Evolutionary conservation across 331 rosid species (phyloP).

Genomic region (Ulmus americana): DNA sequence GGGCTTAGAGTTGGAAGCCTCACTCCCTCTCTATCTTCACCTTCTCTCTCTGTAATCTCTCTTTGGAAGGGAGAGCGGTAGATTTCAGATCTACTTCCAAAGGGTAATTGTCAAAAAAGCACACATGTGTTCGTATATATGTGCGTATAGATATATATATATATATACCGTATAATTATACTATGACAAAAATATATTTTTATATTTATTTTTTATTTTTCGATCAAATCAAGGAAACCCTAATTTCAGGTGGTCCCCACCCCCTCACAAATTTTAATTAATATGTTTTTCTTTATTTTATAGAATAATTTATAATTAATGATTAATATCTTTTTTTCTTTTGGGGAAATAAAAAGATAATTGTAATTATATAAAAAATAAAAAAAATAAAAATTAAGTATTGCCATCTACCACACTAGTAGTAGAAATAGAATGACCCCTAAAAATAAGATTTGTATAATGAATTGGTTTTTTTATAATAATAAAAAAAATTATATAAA

Average conservation of each 20-base stretch:
- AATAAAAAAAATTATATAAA: neutral
- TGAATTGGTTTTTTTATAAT: neutral
- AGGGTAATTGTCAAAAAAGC: conserved; percentile 26
- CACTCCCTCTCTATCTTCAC: conserved; percentile 2
- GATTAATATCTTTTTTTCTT: too few species aligned
- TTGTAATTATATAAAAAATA: too few species aligned
- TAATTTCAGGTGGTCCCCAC: neutral
- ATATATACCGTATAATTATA: conserved; percentile 15
- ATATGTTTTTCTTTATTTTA: neutral
- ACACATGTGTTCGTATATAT: neutral
- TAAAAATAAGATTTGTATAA: neutral
- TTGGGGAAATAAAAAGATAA: too few species aligned
- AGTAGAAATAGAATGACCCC: neutral
- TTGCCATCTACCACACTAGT: neutral
- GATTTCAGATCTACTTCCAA: conserved; percentile 38
- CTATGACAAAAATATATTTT: neutral
- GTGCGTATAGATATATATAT: neutral
- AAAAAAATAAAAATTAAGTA: too few species aligned
- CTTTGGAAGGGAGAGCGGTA: conserved; percentile 24
- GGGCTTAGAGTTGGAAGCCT: conserved; percentile 14
- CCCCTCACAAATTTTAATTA: neutral
- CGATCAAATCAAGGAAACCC: conserved; percentile 10
- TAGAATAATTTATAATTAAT: neutral
- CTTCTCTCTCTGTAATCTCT: conserved; percentile 25
- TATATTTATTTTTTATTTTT: neutral